Evolutionary conservation across 495 filamentous ascomycete genomes (phyloP).

Genomic region (Xylaria castorea): DNA sequence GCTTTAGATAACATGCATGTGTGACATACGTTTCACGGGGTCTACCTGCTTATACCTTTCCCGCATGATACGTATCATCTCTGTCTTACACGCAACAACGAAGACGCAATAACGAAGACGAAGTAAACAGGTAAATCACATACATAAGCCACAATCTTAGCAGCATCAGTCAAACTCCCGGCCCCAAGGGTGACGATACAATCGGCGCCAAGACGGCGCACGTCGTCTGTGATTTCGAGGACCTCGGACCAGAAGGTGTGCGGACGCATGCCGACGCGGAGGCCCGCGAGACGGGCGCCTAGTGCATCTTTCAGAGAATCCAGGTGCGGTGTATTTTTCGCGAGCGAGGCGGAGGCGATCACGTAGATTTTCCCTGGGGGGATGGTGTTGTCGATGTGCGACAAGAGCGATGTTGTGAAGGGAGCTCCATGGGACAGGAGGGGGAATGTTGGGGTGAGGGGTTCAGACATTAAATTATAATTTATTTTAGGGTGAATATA

Average conservation of each 20-base stretch:
- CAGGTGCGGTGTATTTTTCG: slow-evolving; percentile 56
- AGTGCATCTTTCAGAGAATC: slow-evolving; percentile 48
- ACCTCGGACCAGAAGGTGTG: slow-evolving; percentile 67
- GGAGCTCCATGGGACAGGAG: background rate
- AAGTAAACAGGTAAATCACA: slow-evolving; percentile 15
- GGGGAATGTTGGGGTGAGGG: background rate
- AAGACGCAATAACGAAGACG: background rate
- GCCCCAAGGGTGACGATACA: slow-evolving; percentile 63
- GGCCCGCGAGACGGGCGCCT: slow-evolving; percentile 52
- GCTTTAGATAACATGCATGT: background rate
- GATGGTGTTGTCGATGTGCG: background rate
- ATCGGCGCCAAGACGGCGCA: slow-evolving; percentile 53
- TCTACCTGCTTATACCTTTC: background rate
- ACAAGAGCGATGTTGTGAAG: background rate
- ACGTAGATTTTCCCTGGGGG: slow-evolving; percentile 52
- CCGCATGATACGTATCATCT: background rate
- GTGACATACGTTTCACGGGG: too few relatives aligned
- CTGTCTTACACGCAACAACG: background rate
- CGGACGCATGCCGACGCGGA: slow-evolving; percentile 60
- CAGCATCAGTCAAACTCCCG: slow-evolving; percentile 64
- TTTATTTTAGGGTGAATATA: too few relatives aligned
- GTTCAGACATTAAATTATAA: background rate
- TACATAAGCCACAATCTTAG: slow-evolving; percentile 63
- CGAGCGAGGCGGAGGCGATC: slow-evolving; percentile 61
- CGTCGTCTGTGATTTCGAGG: slow-evolving; percentile 57